Conservation (phyloP, 1,284 basidiomycete genomes). For the Ceratobasidium sp. region DNA sequence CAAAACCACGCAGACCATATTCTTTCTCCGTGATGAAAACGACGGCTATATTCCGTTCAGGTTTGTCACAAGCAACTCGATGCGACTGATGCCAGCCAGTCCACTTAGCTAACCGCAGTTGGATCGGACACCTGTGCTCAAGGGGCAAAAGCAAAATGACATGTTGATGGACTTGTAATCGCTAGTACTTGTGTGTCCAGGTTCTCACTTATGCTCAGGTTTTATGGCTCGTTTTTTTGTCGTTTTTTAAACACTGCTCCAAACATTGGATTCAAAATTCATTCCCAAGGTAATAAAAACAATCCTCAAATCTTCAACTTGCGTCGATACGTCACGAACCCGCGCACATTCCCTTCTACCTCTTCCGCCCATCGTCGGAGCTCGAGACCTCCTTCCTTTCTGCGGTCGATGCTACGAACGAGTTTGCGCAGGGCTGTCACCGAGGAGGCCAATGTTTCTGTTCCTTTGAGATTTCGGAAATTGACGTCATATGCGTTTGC, state of each 20-base stretch:
- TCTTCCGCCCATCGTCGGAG: conserved; percentile 68
- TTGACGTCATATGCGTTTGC: conserved; percentile 78
- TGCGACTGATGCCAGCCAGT: too few species aligned
- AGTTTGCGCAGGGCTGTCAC: conserved; percentile 65
- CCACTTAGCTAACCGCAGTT: too few species aligned
- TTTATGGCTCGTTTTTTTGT: too few species aligned
- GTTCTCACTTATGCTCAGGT: too few species aligned
- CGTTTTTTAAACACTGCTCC: too few species aligned
- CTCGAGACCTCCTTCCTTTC: conserved; percentile 59
- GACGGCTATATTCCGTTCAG: too few species aligned
- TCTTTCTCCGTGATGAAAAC: conserved; percentile 37
- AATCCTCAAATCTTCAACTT: conserved; percentile 52
- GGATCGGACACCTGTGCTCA: too few species aligned
- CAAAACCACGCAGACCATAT: conserved; percentile 59
- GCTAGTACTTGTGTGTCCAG: too few species aligned
- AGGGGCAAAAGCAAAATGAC: too few species aligned
- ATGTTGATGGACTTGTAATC: too few species aligned
- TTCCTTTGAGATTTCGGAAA: conserved; percentile 69
- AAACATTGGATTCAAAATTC: neutral
- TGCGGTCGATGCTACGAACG: conserved; percentile 64
- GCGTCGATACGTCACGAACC: conserved; percentile 87
- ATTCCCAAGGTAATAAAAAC: neutral
- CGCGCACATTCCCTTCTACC: conserved; percentile 80
- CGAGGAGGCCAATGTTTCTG: conserved; percentile 59
- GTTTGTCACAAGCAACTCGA: too few species aligned